Conservation (phyloP, 2,329 filamentous ascomycete genomes). For the Coniosporium tulheliwenetii region DNA sequence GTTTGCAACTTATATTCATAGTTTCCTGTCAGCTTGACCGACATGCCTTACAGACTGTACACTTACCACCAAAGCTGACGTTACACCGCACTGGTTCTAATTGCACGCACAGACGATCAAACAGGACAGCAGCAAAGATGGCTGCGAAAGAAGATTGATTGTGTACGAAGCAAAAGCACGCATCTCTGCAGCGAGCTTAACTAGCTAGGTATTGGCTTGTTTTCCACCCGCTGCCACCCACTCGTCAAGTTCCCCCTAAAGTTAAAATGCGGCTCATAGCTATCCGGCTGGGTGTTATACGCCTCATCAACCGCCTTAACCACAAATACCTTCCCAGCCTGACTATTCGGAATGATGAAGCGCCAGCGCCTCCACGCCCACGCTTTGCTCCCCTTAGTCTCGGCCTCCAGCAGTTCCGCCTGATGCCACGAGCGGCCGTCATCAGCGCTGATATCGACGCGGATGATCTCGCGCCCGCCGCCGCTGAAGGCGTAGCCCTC, state of each 20-base stretch:
- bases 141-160: too few species aligned
- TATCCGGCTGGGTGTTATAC: slow-evolving; percentile 52
- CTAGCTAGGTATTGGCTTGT: too few species aligned
- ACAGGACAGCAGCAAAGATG: too few species aligned
- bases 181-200: too few species aligned
- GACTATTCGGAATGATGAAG: slow-evolving; percentile 26
- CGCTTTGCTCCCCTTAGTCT: slow-evolving; percentile 28
- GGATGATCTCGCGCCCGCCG: slow-evolving; percentile 47
- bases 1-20: too few species aligned
- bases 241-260: slow-evolving; percentile 48
- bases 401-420: slow-evolving; percentile 41
- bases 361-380: slow-evolving; percentile 54
- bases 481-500: slow-evolving; percentile 54
- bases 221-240: slow-evolving; percentile 45
- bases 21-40: too few species aligned
- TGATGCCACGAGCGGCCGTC: slow-evolving; percentile 49
- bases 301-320: slow-evolving; percentile 52
- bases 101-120: too few species aligned
- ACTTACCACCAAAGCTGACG: too few species aligned
- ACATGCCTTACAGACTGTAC: too few species aligned
- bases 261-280: slow-evolving; percentile 45
- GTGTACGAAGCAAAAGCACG: too few species aligned
- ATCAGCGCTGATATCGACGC: slow-evolving; percentile 53
- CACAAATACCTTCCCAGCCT: slow-evolving; percentile 35
- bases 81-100: too few species aligned